Percentiles rank a stretch among this genome's conserved stretches.
Evolutionary conservation across 2,329 filamentous ascomycete species (phyloP).

Genomic region (Trichoderma sp.): DNA sequence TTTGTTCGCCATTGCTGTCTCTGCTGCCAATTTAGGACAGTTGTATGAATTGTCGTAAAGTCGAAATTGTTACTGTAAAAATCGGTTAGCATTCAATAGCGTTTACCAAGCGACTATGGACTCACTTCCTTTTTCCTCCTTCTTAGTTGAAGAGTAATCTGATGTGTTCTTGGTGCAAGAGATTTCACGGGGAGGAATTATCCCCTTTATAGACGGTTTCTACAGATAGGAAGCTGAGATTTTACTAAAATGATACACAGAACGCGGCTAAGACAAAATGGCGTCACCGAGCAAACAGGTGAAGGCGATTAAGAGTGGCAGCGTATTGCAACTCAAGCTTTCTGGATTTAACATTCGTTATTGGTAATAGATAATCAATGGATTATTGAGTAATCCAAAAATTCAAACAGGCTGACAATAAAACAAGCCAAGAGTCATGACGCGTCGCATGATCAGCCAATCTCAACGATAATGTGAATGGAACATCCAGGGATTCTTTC

Average conservation of each 20-base stretch:
- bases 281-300: not conserved
- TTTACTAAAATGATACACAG: not conserved
- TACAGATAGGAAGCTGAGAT: not conserved
- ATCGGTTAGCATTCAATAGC: not conserved
- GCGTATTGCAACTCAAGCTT: not conserved
- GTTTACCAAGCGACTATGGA: not conserved
- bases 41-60: not conserved
- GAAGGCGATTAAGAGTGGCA: not conserved
- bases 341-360: not conserved
- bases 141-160: not conserved
- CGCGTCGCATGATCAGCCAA: too few species aligned
- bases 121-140: not conserved
- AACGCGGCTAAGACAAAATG: not conserved
- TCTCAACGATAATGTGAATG: too few species aligned
- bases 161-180: not conserved
- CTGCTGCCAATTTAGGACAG: not conserved
- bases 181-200: not conserved
- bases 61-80: not conserved
- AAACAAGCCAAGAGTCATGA: not conserved
- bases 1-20: not conserved
- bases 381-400: not conserved
- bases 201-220: not conserved
- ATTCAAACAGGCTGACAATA: not conserved
- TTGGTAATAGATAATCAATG: not conserved
- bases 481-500: too few species aligned